Percentiles rank a stretch among this genome's conserved stretches.
Evolutionary conservation across 192 early-diverging fungal genomes (phyloP).

Genomic region (Pilobolus umbonatus): DNA sequence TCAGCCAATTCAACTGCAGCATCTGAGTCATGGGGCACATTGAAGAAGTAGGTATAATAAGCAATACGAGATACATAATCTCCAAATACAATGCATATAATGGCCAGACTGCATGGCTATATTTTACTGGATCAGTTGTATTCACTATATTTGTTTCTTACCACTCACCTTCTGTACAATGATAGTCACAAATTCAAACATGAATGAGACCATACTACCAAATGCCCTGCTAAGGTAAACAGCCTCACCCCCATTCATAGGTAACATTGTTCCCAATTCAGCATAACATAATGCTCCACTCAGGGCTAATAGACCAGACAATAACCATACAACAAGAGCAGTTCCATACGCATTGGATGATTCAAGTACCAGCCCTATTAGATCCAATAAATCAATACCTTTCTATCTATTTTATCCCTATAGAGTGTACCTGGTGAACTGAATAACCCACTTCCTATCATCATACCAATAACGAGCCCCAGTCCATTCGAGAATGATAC

Average conservation of each 20-base stretch:
- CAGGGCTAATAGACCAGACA: constrained; percentile 71
- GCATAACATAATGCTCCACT: constrained; percentile 84
- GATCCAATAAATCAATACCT: background rate
- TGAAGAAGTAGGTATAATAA: constrained; percentile 48
- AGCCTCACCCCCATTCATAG: constrained; percentile 83
- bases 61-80: constrained; percentile 72
- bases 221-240: constrained; percentile 76
- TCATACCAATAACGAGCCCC: constrained; percentile 65
- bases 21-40: constrained; percentile 37
- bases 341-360: constrained; percentile 62
- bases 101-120: constrained; percentile 65
- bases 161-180: constrained; percentile 51
- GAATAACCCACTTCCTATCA: constrained; percentile 81
- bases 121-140: background rate
- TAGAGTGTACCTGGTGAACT: constrained; percentile 56
- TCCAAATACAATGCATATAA: constrained; percentile 70
- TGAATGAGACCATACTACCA: constrained; percentile 66
- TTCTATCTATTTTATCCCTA: background rate
- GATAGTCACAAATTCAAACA: constrained; percentile 70
- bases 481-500: constrained; percentile 61
- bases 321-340: constrained; percentile 71
- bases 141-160: background rate
- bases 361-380: constrained; percentile 51
- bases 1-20: constrained; percentile 31
- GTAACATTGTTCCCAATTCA: constrained; percentile 85